Conservation (phyloP, 2,329 filamentous ascomycete species). For the Helminthosporium solani region DNA sequence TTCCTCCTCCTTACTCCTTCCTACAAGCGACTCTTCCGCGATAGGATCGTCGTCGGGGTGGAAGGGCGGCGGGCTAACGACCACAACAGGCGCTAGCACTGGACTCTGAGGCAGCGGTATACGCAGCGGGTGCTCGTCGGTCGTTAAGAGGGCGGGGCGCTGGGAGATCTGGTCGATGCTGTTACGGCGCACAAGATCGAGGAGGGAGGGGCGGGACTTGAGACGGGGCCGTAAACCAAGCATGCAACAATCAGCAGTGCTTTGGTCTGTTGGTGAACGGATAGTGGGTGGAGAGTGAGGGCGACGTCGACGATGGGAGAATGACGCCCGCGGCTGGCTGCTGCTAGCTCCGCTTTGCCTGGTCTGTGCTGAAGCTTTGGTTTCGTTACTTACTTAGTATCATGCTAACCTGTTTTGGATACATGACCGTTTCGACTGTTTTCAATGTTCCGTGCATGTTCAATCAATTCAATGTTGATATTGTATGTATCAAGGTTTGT, state of each 20-base stretch:
- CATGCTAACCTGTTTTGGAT: no score
- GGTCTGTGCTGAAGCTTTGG: slow-evolving; percentile 8
- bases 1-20: background rate
- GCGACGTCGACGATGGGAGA: slow-evolving; percentile 8
- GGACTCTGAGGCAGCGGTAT: slow-evolving; percentile 42
- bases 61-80: slow-evolving; percentile 29
- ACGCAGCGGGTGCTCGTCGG: slow-evolving; percentile 30
- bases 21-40: background rate
- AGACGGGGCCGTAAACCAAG: slow-evolving; percentile 60
- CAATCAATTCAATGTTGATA: no score
- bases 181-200: slow-evolving; percentile 59
- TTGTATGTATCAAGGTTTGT: no score
- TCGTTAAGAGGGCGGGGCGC: slow-evolving; percentile 21
- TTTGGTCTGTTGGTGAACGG: slow-evolving; percentile 21
- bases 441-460: no score
- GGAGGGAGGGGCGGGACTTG: slow-evolving; percentile 60
- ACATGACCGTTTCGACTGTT: no score
- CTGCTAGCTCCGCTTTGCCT: background rate
- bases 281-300: slow-evolving; percentile 14
- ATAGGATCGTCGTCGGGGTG: slow-evolving; percentile 14
- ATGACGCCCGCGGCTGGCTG: slow-evolving; percentile 8
- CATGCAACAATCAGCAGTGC: slow-evolving; percentile 45
- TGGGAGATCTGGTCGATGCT: slow-evolving; percentile 51
- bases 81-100: slow-evolving; percentile 23
- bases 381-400: no score